Conservation (phyloP, 2,329 filamentous ascomycete species). For the Aureobasidium sp. region DNA sequence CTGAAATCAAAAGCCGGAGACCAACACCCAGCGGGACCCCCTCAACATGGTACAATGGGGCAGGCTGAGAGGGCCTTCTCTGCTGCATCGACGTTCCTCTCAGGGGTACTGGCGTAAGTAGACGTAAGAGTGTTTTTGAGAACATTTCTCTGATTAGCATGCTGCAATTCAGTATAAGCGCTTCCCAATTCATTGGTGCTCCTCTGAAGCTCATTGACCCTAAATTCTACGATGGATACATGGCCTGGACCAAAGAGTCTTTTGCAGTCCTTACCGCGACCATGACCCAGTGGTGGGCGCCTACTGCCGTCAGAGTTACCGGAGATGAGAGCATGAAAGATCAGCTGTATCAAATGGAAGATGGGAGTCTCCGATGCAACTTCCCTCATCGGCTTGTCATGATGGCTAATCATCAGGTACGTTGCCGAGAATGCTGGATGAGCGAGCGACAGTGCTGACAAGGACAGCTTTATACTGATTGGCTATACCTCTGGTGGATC, state of each 20-base stretch:
- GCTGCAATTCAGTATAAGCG: constrained; percentile 35
- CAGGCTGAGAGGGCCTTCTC: constrained; percentile 43
- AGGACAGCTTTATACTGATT: constrained; percentile 66
- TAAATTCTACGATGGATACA: constrained; percentile 75
- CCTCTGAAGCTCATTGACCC: constrained; percentile 69
- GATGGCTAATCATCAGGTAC: constrained; percentile 72
- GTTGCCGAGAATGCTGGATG: neutral
- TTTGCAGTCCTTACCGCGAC: constrained; percentile 71
- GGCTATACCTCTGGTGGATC: constrained; percentile 83
- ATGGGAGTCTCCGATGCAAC: constrained; percentile 63
- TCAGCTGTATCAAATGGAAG: constrained; percentile 58
- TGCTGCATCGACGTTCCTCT: constrained; percentile 41
- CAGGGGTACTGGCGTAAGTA: constrained; percentile 38
- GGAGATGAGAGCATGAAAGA: constrained; percentile 71
- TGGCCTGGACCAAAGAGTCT: constrained; percentile 76
- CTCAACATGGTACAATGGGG: constrained; percentile 38
- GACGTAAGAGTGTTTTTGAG: neutral
- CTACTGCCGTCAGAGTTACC: constrained; percentile 69
- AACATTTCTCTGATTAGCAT: neutral
- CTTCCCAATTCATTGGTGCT: constrained; percentile 66
- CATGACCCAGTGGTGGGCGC: constrained; percentile 78
- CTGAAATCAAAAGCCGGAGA: constrained; percentile 26
- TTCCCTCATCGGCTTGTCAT: constrained; percentile 76
- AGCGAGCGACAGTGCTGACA: constrained; percentile 62
- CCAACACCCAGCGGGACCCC: constrained; percentile 33